Evolutionary conservation across 139 green algal genomes (phyloP).

Genomic region (Chlorella sp.): DNA sequence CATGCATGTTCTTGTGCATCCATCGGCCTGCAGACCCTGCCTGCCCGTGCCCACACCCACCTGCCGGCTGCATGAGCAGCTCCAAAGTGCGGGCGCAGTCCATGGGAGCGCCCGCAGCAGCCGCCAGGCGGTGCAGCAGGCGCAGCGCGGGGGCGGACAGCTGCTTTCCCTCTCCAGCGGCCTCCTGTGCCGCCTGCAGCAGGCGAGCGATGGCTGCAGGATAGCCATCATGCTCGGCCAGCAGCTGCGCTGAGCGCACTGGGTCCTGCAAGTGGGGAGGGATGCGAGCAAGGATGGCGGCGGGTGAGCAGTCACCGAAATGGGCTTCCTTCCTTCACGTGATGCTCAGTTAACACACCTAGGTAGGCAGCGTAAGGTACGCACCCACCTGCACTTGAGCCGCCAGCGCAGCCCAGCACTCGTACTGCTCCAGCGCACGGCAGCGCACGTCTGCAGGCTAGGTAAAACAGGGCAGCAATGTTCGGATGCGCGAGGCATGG

Average conservation of each 20-base stretch:
- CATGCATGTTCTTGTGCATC: no score
- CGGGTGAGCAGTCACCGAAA: not conserved
- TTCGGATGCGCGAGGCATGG: no score
- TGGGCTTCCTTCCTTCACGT: not conserved
- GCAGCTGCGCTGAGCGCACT: not conserved
- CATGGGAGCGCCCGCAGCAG: not conserved
- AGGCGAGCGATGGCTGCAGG: not conserved
- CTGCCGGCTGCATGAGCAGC: no score
- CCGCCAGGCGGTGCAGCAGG: constrained; percentile 3
- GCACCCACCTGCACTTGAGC: not conserved
- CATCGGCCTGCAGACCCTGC: no score
- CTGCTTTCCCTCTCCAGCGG: no score
- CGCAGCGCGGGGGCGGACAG: not conserved
- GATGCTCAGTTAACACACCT: not conserved
- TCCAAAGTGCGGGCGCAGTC: no score
- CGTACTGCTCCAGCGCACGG: not conserved
- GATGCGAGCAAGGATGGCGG: not conserved
- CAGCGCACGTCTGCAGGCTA: no score
- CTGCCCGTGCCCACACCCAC: no score
- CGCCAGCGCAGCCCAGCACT: constrained; percentile 16
- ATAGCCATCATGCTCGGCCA: constrained; percentile 7
- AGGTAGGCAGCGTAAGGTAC: not conserved
- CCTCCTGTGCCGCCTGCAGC: not conserved
- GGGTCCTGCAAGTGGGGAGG: not conserved
- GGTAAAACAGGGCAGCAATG: no score